Evolutionary conservation across 2,329 filamentous ascomycete genomes (phyloP), one percentile per base, ranked within the genome.

Genomic region (Fusarium ramigenum): DNA sequence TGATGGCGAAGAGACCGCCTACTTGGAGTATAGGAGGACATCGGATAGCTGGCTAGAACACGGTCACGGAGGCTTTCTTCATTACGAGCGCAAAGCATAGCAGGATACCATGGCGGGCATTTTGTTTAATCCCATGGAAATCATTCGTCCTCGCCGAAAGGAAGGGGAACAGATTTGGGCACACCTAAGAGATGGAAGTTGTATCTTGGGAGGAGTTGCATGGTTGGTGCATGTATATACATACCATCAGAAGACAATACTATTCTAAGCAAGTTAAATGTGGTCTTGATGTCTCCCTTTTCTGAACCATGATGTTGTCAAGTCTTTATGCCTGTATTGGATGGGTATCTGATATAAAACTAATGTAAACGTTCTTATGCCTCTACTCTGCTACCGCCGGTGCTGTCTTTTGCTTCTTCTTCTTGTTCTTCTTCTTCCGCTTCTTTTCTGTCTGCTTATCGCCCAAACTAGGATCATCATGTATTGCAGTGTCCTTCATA

Each of bases 391-490:
- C n/a, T 15, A 25, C 50, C 61, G 66, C 32, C 58, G 69, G 60
- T 37, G 62, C 60, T 63, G 63, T 61, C 75, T 74, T 72, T 71
- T 72, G 79, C 57, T 80, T 80, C 71, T 77, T 78, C 18, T 69
- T 78, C 43, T 37, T 37, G 40, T 6, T 43, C 40, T 21, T 47
- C 25, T 75, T 79, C 50, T 75, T 78, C 19, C 69, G 69, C 66
- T 75, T 78, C 60, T 74, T 75, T 23, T 64, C 69, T 44, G 36
- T 50, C 19, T 52, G 30, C 7, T 56, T 60, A 21, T 60, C 60
- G 21, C 61, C 64, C 2, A 46, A 32, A 23, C 23, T 19, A n/a
- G 37, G 28, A 16, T 46, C 63, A 70, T 72, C 68, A 76, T 74
- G 60, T 69, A 69, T n/a, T 42, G 57, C 40, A 15, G 54, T 44